Evolutionary conservation across 805 yeast genomes (phyloP), one percentile per base, ranked within the genome.

Genomic region (Candida saitoana): DNA sequence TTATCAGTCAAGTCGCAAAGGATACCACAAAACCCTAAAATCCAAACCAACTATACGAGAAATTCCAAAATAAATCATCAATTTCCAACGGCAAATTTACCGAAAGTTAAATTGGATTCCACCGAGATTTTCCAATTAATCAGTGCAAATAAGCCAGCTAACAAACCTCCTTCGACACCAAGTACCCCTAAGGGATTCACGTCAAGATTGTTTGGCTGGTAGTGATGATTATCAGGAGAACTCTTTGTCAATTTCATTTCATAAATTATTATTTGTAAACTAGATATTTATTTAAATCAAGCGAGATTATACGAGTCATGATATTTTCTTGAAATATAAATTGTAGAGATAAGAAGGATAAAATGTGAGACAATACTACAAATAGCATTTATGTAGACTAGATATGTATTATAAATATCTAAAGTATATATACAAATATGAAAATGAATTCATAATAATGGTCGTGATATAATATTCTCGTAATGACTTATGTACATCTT

Each of bases 191-290:
- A 47, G 19, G 51, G 62, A 5, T 49, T 62, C 36, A 53, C 65
- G 8, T 51, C 61, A 2, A 49, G 67, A 34, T 47, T 69, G 8
- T 68, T 69, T 51, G 73, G 73, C 4, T 69, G 74, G 74, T 68
- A 39, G 47, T 14, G 38, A 49, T 14, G 18, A 19, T 29, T 14
- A 29, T n/a, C 11, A 9, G 27, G 27, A 11, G 27, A 11, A 22
- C 27, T 11, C 27, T 11, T 7, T 7, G 27, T 22, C 27, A 22
- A 22, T 6, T 22, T 22, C 32, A 29, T 6, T 29, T 29, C 32
- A 6, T 29, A 29, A 29, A 12, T 22, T 22, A 22, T 22, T 22
- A 22, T 7, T 22, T 29, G 32, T 29, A 29, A 6, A 29, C 14
- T 14, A 18, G 32, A 22, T 22, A 33, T n/a, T n/a, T n/a, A n/a